Conservation (phyloP, 2,329 filamentous ascomycete species). For the Harringtonia lauricola region DNA sequence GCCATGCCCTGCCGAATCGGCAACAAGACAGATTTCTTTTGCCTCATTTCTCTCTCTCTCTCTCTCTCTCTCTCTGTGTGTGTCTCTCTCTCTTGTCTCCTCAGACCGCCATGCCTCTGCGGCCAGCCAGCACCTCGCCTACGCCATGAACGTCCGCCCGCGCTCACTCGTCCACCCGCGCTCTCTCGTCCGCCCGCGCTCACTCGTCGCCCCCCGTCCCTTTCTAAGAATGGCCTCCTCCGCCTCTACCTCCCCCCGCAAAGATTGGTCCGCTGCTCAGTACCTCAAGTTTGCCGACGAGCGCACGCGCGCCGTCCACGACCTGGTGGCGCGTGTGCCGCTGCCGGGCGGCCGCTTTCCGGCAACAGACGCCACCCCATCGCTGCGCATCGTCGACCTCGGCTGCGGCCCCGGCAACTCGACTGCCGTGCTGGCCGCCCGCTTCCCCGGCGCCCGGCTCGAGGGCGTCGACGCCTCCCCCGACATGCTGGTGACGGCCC, state of each 20-base stretch:
- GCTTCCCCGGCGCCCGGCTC: conserved; percentile 35
- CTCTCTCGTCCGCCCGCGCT: no score
- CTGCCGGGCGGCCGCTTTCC: conserved; percentile 16
- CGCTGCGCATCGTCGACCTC: conserved; percentile 40
- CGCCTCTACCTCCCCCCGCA: neutral
- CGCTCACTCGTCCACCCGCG: no score
- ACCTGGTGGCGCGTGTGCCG: conserved; percentile 37
- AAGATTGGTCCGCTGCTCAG: conserved; percentile 43
- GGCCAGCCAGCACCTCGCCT: no score
- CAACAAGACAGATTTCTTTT: no score
- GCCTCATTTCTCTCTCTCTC: no score
- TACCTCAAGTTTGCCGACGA: conserved; percentile 45
- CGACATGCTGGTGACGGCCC: conserved; percentile 43
- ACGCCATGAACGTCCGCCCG: no score
- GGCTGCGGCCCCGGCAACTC: conserved; percentile 52
- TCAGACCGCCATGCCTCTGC: no score
- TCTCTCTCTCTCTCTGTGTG: no score
- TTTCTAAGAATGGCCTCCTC: neutral
- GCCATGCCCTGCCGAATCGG: no score
- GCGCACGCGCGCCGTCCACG: conserved; percentile 39
- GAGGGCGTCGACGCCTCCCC: conserved; percentile 42
- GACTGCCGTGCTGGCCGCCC: conserved; percentile 33
- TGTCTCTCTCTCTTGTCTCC: no score
- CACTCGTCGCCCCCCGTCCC: neutral
- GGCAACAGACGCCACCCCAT: conserved; percentile 1